phyloP scores from a whole-genome alignment of 1,284 basidiomycete species.

The Ustilago loliicola region DNA sequence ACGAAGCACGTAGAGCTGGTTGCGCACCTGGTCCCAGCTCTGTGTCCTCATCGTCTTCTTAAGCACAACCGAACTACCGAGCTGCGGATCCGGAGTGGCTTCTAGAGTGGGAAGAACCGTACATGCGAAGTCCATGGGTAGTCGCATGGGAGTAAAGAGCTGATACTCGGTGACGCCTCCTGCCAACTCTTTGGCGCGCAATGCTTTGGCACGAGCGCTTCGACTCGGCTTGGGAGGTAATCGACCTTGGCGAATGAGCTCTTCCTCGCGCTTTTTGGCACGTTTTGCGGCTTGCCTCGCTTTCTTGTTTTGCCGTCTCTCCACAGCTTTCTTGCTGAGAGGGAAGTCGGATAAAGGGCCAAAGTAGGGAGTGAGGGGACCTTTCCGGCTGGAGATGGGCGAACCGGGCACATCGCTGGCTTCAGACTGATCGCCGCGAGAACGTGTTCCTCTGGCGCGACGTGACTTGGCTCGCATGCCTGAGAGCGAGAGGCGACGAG shows the following conservation, averaged over 20 bases:
- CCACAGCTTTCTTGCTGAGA: conserved; percentile 36
- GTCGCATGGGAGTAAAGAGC: conserved; percentile 62
- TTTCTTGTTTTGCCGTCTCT: conserved; percentile 42
- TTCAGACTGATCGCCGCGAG: conserved; percentile 43
- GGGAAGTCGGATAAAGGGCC: conserved; percentile 47
- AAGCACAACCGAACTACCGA: conserved; percentile 29
- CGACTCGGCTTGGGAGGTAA: conserved; percentile 61
- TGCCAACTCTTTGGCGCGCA: conserved; percentile 59
- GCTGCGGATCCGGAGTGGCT: conserved; percentile 26
- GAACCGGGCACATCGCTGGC: conserved; percentile 41
- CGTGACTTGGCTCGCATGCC: conserved; percentile 29
- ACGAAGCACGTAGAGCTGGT: conserved; percentile 61
- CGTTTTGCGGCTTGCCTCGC: conserved; percentile 42
- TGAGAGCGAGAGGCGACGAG: conserved; percentile 41
- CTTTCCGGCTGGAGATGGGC: conserved; percentile 41
- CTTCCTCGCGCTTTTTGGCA: conserved; percentile 49
- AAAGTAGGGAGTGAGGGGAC: conserved; percentile 50
- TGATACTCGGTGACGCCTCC: conserved; percentile 68
- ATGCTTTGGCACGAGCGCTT: conserved; percentile 65
- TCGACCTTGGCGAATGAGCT: conserved; percentile 49
- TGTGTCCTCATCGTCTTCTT: conserved; percentile 44
- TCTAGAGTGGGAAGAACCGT: conserved; percentile 38
- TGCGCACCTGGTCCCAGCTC: conserved; percentile 52
- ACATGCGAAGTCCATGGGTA: conserved; percentile 51
- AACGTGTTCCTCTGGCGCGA: conserved; percentile 24